Base-by-base conservation (phyloP, 1,284 basidiomycete genomes). In the Cryptococcus hybrid region DNA sequence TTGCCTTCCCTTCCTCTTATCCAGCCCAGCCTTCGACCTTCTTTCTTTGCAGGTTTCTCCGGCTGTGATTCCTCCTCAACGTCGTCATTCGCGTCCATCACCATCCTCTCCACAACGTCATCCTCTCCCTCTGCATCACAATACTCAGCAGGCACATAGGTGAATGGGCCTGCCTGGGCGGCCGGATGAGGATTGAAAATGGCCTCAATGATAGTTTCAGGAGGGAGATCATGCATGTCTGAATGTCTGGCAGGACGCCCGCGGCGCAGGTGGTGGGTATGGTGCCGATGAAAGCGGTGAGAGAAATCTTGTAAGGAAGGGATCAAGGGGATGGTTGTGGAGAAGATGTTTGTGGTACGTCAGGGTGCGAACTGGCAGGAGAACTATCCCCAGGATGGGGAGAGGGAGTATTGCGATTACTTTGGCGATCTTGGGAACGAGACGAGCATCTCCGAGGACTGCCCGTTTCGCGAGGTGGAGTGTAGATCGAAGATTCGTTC, bases 111-210 rank as follows among this genome's bases (percentile, higher is more conserved):
- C 47, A 58, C 39, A 8, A 71, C 66, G 42, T 68, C 67, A 48
- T 69, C 69, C 45, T 55, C 52, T 45, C 58, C 62, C n/a, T 61
- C 30, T 56, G 35, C 70, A 30, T 39, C 40, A 5, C 48, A 15
- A n/a, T n/a, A 38, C 12, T 53, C 48, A 24, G 48, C 52, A 7
- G 67, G 64, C 7, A 75, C 58, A 61, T 67, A 77, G 0, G 74
- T 74, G 58, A 77, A 74, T 12, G 74, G 74, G 2, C 66, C 59
- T 3, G 64, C 61, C 38, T 70, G 69, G 8, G 50, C 56, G 0
- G 63, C 64, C 0, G 69, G 64, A 24, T 56, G 55, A 1, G 74
- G 74, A 54, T 77, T 76, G 65, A 76, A 77, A 15, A 76, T 60
- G 24, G 63, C 63, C 59, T 77, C 74, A 42, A 74, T 73, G 42